Base-by-base conservation (phyloP, 2,329 filamentous ascomycete genomes). In the Ascochyta koolunga region DNA sequence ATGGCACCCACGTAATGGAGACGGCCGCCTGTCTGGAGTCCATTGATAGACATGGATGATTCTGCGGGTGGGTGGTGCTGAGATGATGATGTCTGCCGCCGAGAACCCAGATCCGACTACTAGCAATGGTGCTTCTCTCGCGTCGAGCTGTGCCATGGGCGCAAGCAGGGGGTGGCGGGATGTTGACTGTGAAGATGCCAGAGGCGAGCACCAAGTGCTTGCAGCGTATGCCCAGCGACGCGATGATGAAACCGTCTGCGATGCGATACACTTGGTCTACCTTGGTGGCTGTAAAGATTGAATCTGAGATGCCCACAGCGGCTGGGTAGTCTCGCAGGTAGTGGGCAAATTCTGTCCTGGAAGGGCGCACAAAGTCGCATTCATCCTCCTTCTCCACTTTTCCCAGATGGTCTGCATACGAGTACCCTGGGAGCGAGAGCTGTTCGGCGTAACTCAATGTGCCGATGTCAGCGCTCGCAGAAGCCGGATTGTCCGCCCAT, bases 41-140 rank as follows among this genome's bases (percentile, higher is more conserved):
- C 84, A 87, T 65, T 82, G 82, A 67, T 81, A 87, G 46, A 86
- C 67, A 61, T 87, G 84, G n/a, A 86, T 70, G 37, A 87, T 79
- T 47, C 77, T 81, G 40, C 80, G 80, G n/a, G 72, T 63, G 13
- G 75, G 67, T 24, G 79, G 74, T 18, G 80, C 76, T 5, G 83
- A 85, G 33, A 86, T 81, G 43, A 86, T 86, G 3, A 82, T 76
- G 70, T 87, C 84, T 22, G 84, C 84, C 2, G 84, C 84, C 2
- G 83, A 84, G 68, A 86, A 87, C 0, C 84, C 84, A 8, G 84
- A 86, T 5, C 84, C 84, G 42, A 87, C 76, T 5, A 86, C 80
- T 4, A 87, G 76, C 1, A 86, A 64, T 0, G 83, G 81, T 3
- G 69, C 60, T 1, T 69, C 47, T 1, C 42, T 15, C 16, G 50